Percentiles rank a stretch among this genome's conserved stretches.
phyloP scores from a whole-genome alignment of 768 basidiomycete species.

The Cantharellus anzutake region DNA sequence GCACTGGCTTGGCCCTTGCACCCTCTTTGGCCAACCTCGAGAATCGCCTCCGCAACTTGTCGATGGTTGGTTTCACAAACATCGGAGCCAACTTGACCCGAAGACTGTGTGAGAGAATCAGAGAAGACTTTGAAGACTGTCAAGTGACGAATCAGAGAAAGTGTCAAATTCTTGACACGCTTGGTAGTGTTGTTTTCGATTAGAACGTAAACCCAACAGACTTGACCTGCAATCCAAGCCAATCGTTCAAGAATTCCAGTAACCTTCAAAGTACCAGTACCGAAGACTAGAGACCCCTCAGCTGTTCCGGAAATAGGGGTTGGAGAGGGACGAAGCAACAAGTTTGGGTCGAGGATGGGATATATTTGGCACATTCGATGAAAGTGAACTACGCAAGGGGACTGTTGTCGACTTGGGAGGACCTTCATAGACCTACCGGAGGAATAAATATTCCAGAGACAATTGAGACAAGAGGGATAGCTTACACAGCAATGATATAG shows the following conservation, averaged over 20 bases:
- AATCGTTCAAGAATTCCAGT: constrained; percentile 49
- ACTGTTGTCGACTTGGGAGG: not conserved
- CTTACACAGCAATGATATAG: not conserved
- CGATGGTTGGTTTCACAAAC: constrained; percentile 45
- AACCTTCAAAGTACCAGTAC: constrained; percentile 42
- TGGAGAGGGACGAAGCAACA: constrained; percentile 37
- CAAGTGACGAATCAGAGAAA: constrained; percentile 46
- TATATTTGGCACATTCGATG: not conserved
- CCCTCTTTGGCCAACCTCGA: constrained; percentile 47
- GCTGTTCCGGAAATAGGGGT: constrained; percentile 37
- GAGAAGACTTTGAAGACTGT: constrained; percentile 32
- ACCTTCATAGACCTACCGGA: not conserved
- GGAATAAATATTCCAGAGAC: not conserved
- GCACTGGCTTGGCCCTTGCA: constrained; percentile 55
- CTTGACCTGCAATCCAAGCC: constrained; percentile 69
- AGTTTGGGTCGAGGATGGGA: not conserved
- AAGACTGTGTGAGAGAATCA: constrained; percentile 25
- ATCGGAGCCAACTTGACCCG: constrained; percentile 25
- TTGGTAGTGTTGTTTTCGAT: constrained; percentile 53
- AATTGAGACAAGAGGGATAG: not conserved
- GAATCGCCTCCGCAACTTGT: constrained; percentile 40
- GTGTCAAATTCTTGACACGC: constrained; percentile 40
- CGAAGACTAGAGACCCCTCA: constrained; percentile 40
- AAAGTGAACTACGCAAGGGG: not conserved
- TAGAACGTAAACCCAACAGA: constrained; percentile 42